These are phyloP conservation scores for Calocera cornea DNA, from an alignment of 768 basidiomycete genomes.

Conservation along the genomic window DNA sequence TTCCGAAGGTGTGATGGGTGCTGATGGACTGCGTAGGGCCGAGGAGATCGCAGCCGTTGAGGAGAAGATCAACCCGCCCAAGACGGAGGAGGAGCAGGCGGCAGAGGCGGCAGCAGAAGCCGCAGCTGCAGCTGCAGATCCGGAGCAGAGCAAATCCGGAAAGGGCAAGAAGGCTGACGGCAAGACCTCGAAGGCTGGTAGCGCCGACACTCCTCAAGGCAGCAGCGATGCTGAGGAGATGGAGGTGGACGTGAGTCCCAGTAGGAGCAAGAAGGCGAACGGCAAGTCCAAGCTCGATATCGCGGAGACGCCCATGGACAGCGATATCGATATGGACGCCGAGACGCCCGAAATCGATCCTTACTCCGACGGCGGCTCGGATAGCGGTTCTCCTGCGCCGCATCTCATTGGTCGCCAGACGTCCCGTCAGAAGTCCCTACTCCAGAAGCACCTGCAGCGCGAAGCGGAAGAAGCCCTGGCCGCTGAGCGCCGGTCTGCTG, in stretches of 20 bases:
- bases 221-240: neutral
- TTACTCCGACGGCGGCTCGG: constrained; percentile 9
- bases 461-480: constrained; percentile 69
- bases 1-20: neutral
- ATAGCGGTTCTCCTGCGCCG: constrained; percentile 6
- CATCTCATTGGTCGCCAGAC: constrained; percentile 10
- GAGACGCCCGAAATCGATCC: constrained; percentile 10
- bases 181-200: neutral
- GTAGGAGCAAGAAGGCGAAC: constrained; percentile 7
- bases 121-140: neutral
- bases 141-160: constrained; percentile 24
- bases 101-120: neutral
- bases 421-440: constrained; percentile 7
- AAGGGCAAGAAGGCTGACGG: constrained; percentile 9
- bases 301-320: constrained; percentile 14
- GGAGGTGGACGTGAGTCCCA: neutral
- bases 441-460: constrained; percentile 13
- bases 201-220: neutral
- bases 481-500: neutral
- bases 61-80: constrained; percentile 16
- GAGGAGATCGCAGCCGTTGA: constrained; percentile 23
- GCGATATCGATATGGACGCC: constrained; percentile 19
- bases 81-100: constrained; percentile 9
- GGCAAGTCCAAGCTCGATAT: constrained; percentile 8
- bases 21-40: constrained; percentile 14